Evolutionary conservation across 2,329 filamentous ascomycete species (phyloP), one percentile per base, ranked within the genome.

Genomic region (Hypoxylon sp.): DNA sequence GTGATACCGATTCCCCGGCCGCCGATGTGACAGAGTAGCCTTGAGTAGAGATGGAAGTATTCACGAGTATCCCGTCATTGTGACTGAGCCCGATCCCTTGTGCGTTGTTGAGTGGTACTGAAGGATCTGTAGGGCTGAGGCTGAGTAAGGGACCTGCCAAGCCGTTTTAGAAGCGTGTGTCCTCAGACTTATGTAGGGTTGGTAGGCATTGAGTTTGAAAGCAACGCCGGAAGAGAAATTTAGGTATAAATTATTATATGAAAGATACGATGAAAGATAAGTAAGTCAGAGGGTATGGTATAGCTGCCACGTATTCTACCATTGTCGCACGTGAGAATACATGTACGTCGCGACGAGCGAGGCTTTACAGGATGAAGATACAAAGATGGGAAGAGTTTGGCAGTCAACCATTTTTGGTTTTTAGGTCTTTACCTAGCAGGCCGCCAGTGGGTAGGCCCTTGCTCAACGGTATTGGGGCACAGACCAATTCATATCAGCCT

Each of bases 61-160:
- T 14, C 25, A 57, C 31, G 33, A 42, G 33, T 20, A 31, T 55
- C 37, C 63, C 50, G 50, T 57, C 50, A 61, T 44, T 30, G 33
- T n/a, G 40, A 44, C 22, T 53, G 44, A 53, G 14, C 22, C 46
- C n/a, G 37, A 42, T 54, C 22, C 10, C 17, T 42, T 30, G 31
- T 60, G 48, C 33, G 42, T 66, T 61, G 50, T 42, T 57, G 13
- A 48, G 49, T 53, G 54, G 56, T 31, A 57, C 35, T 57, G 46
- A 66, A 66, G 65, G 68, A 71, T 69, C 22, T 44, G 44, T 69
- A 69, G 62, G 69, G 69, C 66, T 71, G 66, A 71, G 59, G 66
- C 66, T 69, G 66, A 69, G 56, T 51, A 37, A 61, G 49, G 30
- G 25, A 35, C 22, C 30, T 44, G 33, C 25, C 22, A 57, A 46